Evolutionary conservation across 2,329 filamentous ascomycete genomes (phyloP).

Genomic region (Bipolaris sorokiniana): DNA sequence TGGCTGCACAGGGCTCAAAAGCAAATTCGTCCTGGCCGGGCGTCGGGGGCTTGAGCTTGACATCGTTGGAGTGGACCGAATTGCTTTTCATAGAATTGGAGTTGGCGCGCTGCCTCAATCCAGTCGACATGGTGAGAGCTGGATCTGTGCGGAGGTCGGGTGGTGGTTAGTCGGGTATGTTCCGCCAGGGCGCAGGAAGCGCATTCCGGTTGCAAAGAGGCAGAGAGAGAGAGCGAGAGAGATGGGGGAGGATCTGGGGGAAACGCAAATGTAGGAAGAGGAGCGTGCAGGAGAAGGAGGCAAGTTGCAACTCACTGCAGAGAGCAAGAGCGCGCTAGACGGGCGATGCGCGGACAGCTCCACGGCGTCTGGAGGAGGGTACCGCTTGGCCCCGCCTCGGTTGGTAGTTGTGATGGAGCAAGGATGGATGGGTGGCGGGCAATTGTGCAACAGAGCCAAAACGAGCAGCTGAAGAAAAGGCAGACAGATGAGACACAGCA

Average conservation of each 20-base stretch:
- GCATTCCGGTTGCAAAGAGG: conserved; percentile 38
- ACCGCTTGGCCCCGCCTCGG: conserved; percentile 48
- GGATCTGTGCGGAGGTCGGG: conserved; percentile 27
- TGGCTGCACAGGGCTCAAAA: conserved; percentile 89
- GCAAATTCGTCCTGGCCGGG: conserved; percentile 56
- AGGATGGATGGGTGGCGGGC: conserved; percentile 36
- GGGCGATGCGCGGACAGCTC: conserved; percentile 42
- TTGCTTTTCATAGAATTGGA: conserved; percentile 44
- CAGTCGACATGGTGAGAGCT: conserved; percentile 53
- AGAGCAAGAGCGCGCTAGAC: conserved; percentile 48
- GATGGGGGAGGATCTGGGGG: conserved; percentile 23
- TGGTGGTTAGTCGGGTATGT: conserved; percentile 39
- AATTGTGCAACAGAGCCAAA: conserved; percentile 49
- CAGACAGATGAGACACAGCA: conserved; percentile 35
- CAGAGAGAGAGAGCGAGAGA: conserved; percentile 26
- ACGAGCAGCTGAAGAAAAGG: conserved; percentile 46
- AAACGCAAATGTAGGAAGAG: conserved; percentile 34
- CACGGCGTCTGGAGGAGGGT: conserved; percentile 47
- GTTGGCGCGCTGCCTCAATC: conserved; percentile 51
- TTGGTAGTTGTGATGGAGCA: conserved; percentile 26
- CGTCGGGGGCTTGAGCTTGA: conserved; percentile 50
- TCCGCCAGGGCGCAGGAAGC: conserved; percentile 33
- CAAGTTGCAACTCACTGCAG: conserved; percentile 46
- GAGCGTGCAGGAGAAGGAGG: conserved; percentile 33
- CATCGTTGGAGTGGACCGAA: conserved; percentile 43